Conservation (phyloP, 306 rosid genomes). For the Malus sieversii region DNA sequence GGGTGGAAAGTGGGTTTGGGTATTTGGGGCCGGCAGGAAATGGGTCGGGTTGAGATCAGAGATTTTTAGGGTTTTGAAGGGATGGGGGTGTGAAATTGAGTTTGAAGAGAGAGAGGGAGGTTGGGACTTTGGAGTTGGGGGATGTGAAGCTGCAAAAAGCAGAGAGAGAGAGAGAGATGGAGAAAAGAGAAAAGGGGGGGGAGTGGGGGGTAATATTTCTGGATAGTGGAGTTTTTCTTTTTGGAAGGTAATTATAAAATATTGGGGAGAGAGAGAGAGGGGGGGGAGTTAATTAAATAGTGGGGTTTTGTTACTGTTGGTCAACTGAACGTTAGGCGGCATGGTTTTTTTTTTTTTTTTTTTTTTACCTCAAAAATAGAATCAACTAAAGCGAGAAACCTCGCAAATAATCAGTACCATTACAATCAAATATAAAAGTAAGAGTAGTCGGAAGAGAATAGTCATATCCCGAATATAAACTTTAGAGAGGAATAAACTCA, state of each 20-base stretch:
- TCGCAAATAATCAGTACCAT: too few species aligned
- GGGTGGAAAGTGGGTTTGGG: background rate
- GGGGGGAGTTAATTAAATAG: slow-evolving; percentile 7
- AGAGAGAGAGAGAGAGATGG: slow-evolving; percentile 1
- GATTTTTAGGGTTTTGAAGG: slow-evolving; percentile 23
- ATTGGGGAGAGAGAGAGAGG: background rate
- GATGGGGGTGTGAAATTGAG: slow-evolving; percentile 4
- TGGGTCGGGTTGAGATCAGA: slow-evolving; percentile 20
- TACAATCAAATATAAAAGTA: too few species aligned
- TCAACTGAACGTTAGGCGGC: slow-evolving; percentile 58
- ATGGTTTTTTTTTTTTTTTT: too few species aligned
- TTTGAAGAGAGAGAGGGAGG: background rate
- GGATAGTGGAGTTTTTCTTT: slow-evolving; percentile 17
- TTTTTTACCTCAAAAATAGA: too few species aligned
- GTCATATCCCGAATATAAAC: too few species aligned
- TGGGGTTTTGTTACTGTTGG: slow-evolving; percentile 32
- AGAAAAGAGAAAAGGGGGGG: background rate
- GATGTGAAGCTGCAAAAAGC: slow-evolving; percentile 10
- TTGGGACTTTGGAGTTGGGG: slow-evolving; percentile 9
- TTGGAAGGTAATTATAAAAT: background rate
- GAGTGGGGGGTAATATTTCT: background rate
- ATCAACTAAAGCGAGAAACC: too few species aligned
- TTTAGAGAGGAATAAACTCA: too few species aligned
- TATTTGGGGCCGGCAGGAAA: slow-evolving; percentile 9
- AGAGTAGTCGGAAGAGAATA: too few species aligned